Evolutionary conservation across 352 stramenopile species (phyloP).

Genomic region (Phytophthora hibernalis): DNA sequence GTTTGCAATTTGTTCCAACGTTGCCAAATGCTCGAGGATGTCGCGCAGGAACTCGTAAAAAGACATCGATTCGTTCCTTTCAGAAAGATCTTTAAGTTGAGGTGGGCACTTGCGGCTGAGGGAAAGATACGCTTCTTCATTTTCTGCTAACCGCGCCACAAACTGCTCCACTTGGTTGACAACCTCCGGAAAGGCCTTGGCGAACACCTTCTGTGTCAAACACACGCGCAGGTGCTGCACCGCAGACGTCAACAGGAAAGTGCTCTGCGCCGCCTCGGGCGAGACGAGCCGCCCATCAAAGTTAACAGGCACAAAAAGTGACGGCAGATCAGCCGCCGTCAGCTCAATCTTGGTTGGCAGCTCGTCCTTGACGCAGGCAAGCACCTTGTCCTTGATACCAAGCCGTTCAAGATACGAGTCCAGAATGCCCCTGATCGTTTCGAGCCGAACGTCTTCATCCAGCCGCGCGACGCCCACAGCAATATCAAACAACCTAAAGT

Average conservation of each 20-base stretch:
- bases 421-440: constrained; percentile 56
- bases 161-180: constrained; percentile 65
- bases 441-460: constrained; percentile 45
- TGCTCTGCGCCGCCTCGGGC: constrained; percentile 52
- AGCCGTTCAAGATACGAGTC: constrained; percentile 69
- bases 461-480: constrained; percentile 62
- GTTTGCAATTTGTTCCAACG: constrained; percentile 65
- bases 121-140: constrained; percentile 39
- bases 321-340: constrained; percentile 54
- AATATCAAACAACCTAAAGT: constrained; percentile 73
- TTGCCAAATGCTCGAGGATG: constrained; percentile 51
- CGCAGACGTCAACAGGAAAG: constrained; percentile 61
- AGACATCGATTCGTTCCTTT: constrained; percentile 39
- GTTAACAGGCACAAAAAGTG: constrained; percentile 56
- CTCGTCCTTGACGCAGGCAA: constrained; percentile 66
- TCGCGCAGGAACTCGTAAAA: constrained; percentile 75
- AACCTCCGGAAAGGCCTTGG: constrained; percentile 58
- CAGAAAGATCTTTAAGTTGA: constrained; percentile 42
- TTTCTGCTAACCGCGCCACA: constrained; percentile 46
- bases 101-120: constrained; percentile 62
- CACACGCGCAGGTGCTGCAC: constrained; percentile 62
- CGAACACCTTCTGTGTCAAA: constrained; percentile 61
- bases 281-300: constrained; percentile 61
- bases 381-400: constrained; percentile 79
- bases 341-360: constrained; percentile 51